phyloP scores from a whole-genome alignment of 2,329 filamentous ascomycete species.

The Tolypocladium ovalisporum region DNA sequence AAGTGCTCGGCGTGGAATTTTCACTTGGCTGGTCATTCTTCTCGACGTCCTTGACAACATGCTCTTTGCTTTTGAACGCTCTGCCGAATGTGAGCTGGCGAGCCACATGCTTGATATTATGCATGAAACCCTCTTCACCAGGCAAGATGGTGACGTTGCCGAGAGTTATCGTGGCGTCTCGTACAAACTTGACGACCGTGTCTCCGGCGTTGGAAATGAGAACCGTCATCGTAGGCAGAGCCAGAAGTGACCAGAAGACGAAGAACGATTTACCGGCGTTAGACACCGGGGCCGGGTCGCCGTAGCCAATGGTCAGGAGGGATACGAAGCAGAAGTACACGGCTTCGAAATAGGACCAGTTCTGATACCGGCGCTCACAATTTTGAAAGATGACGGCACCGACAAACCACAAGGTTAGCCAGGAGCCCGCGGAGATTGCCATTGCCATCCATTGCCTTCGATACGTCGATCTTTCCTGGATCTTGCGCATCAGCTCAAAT shows the following conservation, averaged over 20 bases:
- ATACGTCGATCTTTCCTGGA: conserved; percentile 54
- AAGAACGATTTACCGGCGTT: conserved; percentile 78
- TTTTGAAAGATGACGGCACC: conserved; percentile 64
- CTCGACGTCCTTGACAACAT: conserved; percentile 1
- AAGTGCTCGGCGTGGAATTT: conserved; percentile 9
- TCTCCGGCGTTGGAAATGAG: conserved; percentile 76
- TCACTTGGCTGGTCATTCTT: not conserved
- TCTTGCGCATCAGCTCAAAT: conserved; percentile 71
- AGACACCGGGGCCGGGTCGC: conserved; percentile 65
- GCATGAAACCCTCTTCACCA: conserved; percentile 37
- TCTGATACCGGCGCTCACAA: conserved; percentile 40
- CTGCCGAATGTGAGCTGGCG: conserved; percentile 30
- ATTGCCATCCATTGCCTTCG: conserved; percentile 69
- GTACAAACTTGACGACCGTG: conserved; percentile 59
- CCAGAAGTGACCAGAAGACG: conserved; percentile 83
- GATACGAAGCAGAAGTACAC: conserved; percentile 82
- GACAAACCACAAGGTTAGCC: conserved; percentile 66
- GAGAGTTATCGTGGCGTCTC: conserved; percentile 42
- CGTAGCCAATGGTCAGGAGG: conserved; percentile 79
- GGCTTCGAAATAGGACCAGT: conserved; percentile 66
- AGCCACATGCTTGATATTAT: conserved; percentile 32
- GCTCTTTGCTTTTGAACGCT: conserved; percentile 19
- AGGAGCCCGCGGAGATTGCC: conserved; percentile 54
- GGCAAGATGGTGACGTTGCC: conserved; percentile 52
- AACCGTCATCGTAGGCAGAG: conserved; percentile 79